A percentile compares a stretch with the other conserved stretches of the same genome.
These are phyloP conservation scores for Closterium sp. DNA, from an alignment of 139 green algal genomes.

Conservation along the genomic window DNA sequence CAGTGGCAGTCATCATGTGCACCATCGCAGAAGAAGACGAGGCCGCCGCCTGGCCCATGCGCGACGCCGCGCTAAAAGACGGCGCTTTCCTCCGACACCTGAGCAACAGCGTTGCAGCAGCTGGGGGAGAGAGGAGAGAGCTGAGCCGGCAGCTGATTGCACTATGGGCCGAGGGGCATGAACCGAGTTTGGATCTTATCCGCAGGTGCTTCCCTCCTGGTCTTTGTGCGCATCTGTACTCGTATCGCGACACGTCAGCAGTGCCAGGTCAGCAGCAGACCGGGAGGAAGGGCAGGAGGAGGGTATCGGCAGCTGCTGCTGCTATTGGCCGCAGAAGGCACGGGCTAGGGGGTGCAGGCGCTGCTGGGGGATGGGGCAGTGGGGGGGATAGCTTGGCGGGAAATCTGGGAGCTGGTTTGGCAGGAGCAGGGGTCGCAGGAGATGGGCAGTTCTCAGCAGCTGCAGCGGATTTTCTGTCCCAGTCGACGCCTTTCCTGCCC, in stretches of 20 bases:
- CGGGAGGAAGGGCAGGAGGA: neutral
- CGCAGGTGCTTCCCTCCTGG: conserved; percentile 36
- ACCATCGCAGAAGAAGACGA: conserved; percentile 50
- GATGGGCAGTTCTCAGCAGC: neutral
- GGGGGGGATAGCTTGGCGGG: neutral
- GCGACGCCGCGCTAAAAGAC: conserved; percentile 41
- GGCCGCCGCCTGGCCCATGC: conserved; percentile 40
- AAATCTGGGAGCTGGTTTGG: neutral
- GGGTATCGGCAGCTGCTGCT: neutral
- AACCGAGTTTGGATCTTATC: conserved; percentile 18
- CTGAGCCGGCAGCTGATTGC: conserved; percentile 47
- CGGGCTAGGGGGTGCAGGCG: neutral
- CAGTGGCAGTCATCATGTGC: conserved; percentile 45
- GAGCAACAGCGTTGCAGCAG: conserved; percentile 9
- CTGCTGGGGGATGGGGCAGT: neutral
- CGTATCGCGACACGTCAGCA: neutral
- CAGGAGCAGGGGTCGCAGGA: neutral
- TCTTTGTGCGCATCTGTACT: conserved; percentile 2
- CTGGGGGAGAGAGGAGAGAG: conserved; percentile 20
- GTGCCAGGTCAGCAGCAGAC: neutral
- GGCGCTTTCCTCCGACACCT: conserved; percentile 44
- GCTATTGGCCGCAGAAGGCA: neutral
- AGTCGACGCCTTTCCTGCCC: neutral
- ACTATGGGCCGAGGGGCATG: conserved; percentile 39
- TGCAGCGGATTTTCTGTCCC: neutral